Percentiles rank a stretch among this genome's conserved stretches.
phyloP scores from a whole-genome alignment of 2,329 filamentous ascomycete species.

The Penicillium brevicompactum region DNA sequence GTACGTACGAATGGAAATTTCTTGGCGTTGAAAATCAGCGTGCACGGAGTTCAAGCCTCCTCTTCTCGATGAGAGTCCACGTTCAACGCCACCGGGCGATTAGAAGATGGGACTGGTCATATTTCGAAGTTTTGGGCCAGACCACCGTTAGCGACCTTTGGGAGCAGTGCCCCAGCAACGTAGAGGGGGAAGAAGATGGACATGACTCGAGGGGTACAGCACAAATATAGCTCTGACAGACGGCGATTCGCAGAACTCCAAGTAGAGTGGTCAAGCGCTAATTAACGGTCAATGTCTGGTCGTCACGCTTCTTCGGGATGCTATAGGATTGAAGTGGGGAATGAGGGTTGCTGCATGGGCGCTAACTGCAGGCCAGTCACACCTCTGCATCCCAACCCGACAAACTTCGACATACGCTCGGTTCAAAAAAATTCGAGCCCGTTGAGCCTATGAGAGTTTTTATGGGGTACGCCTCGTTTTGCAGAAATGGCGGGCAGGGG shows the following conservation, averaged over 20 bases:
- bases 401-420: background rate
- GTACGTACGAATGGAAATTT: background rate
- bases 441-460: background rate
- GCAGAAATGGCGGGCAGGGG: background rate
- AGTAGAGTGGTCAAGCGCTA: background rate
- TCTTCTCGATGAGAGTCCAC: background rate
- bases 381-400: background rate
- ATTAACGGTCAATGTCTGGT: constrained; percentile 3
- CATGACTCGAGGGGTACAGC: background rate
- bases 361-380: constrained; percentile 9
- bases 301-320: background rate
- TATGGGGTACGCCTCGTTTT: background rate
- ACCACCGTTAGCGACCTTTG: background rate
- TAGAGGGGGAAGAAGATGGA: background rate
- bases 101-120: background rate
- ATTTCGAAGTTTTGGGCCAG: background rate
- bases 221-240: background rate
- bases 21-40: background rate
- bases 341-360: constrained; percentile 1
- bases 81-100: background rate
- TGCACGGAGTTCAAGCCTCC: background rate
- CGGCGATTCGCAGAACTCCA: background rate
- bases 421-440: background rate
- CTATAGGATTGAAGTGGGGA: background rate
- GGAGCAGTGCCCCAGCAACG: background rate